Evolutionary conservation across 208 protist genomes (phyloP).

Genomic region (Wallacemonas sp.): DNA sequence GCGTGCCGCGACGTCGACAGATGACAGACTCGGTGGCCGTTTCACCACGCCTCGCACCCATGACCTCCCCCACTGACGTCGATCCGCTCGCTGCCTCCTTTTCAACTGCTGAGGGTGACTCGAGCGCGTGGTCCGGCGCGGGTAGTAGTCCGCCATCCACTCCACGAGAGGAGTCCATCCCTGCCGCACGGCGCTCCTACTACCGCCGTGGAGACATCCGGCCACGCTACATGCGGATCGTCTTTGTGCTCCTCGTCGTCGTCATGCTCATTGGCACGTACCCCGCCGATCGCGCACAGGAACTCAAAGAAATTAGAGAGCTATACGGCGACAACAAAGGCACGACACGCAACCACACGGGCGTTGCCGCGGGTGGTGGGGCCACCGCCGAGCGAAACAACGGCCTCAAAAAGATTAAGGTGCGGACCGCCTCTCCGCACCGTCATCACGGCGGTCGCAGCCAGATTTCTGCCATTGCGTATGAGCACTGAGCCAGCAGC

Average conservation of each 20-base stretch:
- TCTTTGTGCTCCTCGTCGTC: slow-evolving; percentile 15
- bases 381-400: no score
- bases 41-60: background rate
- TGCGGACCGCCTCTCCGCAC: background rate
- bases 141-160: slow-evolving; percentile 22
- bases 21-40: background rate
- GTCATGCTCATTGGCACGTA: slow-evolving; percentile 18
- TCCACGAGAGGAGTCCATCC: slow-evolving; percentile 4
- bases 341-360: no score
- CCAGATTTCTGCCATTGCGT: background rate
- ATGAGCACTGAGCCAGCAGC: no score
- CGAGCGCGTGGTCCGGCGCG: slow-evolving; percentile 10
- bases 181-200: background rate
- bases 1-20: background rate
- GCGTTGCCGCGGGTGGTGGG: background rate
- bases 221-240: slow-evolving; percentile 1
- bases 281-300: slow-evolving; percentile 16
- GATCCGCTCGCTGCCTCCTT: background rate
- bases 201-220: slow-evolving; percentile 16
- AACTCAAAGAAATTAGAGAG: slow-evolving; percentile 22
- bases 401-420: background rate
- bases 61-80: background rate
- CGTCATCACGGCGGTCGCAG: background rate
- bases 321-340: slow-evolving; percentile 8
- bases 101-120: background rate